Evolutionary conservation across 2,329 filamentous ascomycete genomes (phyloP).

Genomic region (Fusarium proliferatum): DNA sequence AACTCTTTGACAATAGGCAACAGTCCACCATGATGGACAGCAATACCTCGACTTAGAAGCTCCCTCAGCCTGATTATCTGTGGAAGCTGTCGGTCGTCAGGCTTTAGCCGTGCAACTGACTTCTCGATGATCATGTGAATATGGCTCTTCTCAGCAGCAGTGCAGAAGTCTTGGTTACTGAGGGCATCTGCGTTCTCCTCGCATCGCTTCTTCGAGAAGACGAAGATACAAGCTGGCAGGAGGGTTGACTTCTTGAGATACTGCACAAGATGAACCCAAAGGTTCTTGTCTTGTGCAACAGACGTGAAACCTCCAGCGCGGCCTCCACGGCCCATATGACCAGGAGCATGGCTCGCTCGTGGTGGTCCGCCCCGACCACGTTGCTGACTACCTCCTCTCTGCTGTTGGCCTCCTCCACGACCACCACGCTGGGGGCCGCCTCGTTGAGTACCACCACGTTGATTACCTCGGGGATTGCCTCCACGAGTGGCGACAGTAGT

Average conservation of each 20-base stretch:
- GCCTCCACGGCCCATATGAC: constrained; percentile 91
- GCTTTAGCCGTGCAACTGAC: constrained; percentile 89
- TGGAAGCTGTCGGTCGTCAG: constrained; percentile 88
- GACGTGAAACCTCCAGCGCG: constrained; percentile 87
- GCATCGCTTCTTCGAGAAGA: constrained; percentile 97
- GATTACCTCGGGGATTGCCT: constrained; percentile 51
- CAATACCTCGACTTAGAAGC: constrained; percentile 86
- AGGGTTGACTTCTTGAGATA: constrained; percentile 88
- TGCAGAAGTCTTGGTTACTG: constrained; percentile 95
- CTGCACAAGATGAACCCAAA: constrained; percentile 96
- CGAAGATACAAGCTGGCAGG: constrained; percentile 94
- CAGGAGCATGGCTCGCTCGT: constrained; percentile 71
- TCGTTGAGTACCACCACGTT: constrained; percentile 50
- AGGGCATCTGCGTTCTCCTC: constrained; percentile 97
- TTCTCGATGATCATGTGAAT: constrained; percentile 98
- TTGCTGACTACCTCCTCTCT: constrained; percentile 61
- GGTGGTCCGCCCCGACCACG: constrained; percentile 65
- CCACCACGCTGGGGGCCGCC: constrained; percentile 59
- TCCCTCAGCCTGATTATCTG: constrained; percentile 92
- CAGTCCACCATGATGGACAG: constrained; percentile 94
- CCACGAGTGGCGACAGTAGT: constrained; percentile 52
- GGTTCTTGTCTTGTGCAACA: constrained; percentile 91
- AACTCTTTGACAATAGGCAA: constrained; percentile 97
- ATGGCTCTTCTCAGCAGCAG: constrained; percentile 91
- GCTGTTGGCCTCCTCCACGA: constrained; percentile 60